phyloP scores from a whole-genome alignment of 1,284 basidiomycete species.

The Ceratobasidium sp. region DNA sequence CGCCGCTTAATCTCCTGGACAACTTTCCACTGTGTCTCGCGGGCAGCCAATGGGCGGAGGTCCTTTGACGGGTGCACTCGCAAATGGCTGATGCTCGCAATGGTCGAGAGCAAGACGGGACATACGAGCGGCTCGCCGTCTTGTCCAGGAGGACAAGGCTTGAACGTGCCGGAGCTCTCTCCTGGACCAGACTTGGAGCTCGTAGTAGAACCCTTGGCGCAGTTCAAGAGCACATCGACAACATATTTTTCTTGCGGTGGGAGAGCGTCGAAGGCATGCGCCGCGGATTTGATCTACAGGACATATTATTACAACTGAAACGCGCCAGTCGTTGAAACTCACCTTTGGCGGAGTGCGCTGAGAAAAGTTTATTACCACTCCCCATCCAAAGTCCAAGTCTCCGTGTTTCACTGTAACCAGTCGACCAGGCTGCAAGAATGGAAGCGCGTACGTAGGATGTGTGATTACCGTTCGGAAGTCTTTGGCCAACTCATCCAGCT shows the following conservation, averaged over 20 bases:
- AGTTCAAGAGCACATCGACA: slow-evolving; percentile 91
- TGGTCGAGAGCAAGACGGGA: slow-evolving; percentile 87
- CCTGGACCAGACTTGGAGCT: slow-evolving; percentile 66
- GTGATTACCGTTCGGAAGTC: slow-evolving; percentile 94
- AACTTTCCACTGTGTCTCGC: slow-evolving; percentile 89
- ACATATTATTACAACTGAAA: neutral
- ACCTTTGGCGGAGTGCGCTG: slow-evolving; percentile 81
- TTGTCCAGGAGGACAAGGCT: slow-evolving; percentile 74
- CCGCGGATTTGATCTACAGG: slow-evolving; percentile 17
- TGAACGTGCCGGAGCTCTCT: slow-evolving; percentile 67
- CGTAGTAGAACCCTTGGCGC: slow-evolving; percentile 71
- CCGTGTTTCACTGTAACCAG: slow-evolving; percentile 89
- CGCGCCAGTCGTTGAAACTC: neutral
- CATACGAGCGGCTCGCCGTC: slow-evolving; percentile 88
- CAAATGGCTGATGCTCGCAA: slow-evolving; percentile 88
- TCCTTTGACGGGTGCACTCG: slow-evolving; percentile 93
- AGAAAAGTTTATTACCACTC: slow-evolving; percentile 90
- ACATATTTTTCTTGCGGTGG: slow-evolving; percentile 89
- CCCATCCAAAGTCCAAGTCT: slow-evolving; percentile 96
- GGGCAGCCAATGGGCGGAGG: slow-evolving; percentile 75
- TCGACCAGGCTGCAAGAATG: slow-evolving; percentile 93
- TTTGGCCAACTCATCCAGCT: slow-evolving; percentile 85
- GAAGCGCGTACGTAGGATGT: slow-evolving; percentile 92
- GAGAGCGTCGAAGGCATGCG: slow-evolving; percentile 5
- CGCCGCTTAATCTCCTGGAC: slow-evolving; percentile 89